These are phyloP conservation scores for Sugiyamaella marilandica DNA, from an alignment of 805 yeast genomes.

Conservation along the genomic window DNA sequence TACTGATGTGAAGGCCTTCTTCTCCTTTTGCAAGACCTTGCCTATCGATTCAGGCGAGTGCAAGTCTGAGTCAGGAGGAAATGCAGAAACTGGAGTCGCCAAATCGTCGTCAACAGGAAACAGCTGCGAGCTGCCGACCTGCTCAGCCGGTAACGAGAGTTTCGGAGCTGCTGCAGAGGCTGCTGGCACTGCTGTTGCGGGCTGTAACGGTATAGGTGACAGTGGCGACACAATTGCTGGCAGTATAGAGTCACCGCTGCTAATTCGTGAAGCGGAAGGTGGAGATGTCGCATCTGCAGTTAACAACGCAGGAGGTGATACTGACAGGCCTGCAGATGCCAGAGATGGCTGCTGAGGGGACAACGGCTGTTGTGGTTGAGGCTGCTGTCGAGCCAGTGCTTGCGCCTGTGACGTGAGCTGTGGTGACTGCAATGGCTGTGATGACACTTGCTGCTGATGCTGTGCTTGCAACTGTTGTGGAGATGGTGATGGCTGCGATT, in stretches of 20 bases:
- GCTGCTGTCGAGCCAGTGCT: too few species aligned
- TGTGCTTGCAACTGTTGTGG: background rate
- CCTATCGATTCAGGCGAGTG: constrained; percentile 10
- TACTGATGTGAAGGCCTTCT: constrained; percentile 16
- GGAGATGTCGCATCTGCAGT: background rate
- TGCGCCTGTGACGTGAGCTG: too few species aligned
- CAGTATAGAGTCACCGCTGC: background rate
- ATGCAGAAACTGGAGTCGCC: background rate
- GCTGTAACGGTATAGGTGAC: background rate
- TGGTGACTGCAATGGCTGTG: too few species aligned
- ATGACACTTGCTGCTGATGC: background rate
- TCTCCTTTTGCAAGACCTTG: constrained; percentile 12
- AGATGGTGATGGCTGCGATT: background rate
- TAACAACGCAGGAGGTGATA: too few species aligned
- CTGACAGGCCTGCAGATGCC: too few species aligned
- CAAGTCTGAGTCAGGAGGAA: background rate
- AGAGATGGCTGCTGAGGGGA: background rate
- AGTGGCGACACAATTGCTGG: background rate
- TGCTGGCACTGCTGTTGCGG: background rate
- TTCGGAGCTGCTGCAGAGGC: background rate
- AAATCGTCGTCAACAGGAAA: background rate
- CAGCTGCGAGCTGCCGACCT: too few species aligned
- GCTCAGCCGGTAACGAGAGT: too few species aligned
- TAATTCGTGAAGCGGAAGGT: background rate
- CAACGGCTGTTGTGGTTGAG: background rate